Conservation (phyloP, 2,329 filamentous ascomycete genomes). For the Penicillium sp. region DNA sequence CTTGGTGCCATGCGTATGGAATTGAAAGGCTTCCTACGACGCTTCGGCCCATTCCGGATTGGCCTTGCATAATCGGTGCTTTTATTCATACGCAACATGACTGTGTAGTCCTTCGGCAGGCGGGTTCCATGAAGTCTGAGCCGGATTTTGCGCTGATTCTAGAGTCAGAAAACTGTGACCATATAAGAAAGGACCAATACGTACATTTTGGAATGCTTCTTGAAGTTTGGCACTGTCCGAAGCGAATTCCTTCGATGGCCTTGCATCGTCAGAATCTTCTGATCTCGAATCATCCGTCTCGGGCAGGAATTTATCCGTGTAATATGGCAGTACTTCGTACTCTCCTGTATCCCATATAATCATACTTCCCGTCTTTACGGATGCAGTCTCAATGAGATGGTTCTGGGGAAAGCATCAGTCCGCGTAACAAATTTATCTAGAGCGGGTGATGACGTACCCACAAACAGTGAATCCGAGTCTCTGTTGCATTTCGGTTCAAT, state of each 20-base stretch:
- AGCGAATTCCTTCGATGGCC: slow-evolving; percentile 5
- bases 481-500: slow-evolving; percentile 60
- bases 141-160: slow-evolving; percentile 54
- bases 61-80: slow-evolving; percentile 16
- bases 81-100: slow-evolving; percentile 53
- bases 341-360: slow-evolving; percentile 65
- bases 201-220: slow-evolving; percentile 51
- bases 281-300: slow-evolving; percentile 38
- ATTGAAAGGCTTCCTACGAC: slow-evolving; percentile 13
- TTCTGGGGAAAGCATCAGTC: slow-evolving; percentile 44
- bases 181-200: not conserved
- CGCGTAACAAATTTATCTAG: not conserved
- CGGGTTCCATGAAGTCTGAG: slow-evolving; percentile 56
- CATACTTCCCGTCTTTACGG: slow-evolving; percentile 55
- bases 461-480: slow-evolving; percentile 62
- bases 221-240: slow-evolving; percentile 49
- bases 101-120: slow-evolving; percentile 55
- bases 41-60: slow-evolving; percentile 19
- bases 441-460: slow-evolving; percentile 47
- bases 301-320: slow-evolving; percentile 31
- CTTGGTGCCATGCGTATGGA: not conserved
- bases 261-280: slow-evolving; percentile 14
- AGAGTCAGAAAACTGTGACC: not conserved
- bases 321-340: slow-evolving; percentile 55
- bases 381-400: slow-evolving; percentile 61